Evolutionary conservation across 352 stramenopile species (phyloP), one percentile per base, ranked within the genome.

Genomic region (Pythium vanterpoolii): DNA sequence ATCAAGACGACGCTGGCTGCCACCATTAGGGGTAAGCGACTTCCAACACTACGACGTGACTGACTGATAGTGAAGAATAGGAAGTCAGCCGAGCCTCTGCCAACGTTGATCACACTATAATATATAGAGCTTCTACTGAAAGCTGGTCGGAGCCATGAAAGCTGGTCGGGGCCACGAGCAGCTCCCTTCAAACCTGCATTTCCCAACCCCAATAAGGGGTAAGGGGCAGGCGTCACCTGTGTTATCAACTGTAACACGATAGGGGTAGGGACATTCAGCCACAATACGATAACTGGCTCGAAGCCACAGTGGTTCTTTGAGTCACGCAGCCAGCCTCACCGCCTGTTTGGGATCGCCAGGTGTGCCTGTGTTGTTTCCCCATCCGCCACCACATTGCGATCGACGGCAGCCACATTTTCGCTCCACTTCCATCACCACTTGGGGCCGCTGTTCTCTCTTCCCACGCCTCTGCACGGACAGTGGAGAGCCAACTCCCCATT

Each of bases 241-340:
- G 33, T 9, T 36, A 14, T 36, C 8, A 18, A 38, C 16, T 38
- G 33, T 38, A 18, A 38, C 33, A 38, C 33, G 2, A 38, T 38
- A 38, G 33, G 33, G 33, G 5, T 38, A 38, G 33, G 5, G 4
- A 14, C 33, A 38, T 38, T 38, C 33, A 38, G 33, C 33, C 45
- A 52, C 27, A 52, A 52, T 52, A 27, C 26, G 45, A 52, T 27
- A 52, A 52, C 45, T 52, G 45, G 45, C 45, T 52, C 45, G 24
- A 39, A 13, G 13, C 4, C 13, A n/a, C n/a, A n/a, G 23, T 23
- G 38, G 26, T 34, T 52, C 27, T 26, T 50, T 50, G 43, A 50
- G 33, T 14, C 26, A 23, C 23, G 16, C 43, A 34, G 26, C 43
- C 45, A 27, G 28, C 27, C 45, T 26, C 14, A 38, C 45, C 45